These are phyloP conservation scores for Erodium trifolium DNA, from an alignment of 441 rosid genomes.

Conservation along the genomic window DNA sequence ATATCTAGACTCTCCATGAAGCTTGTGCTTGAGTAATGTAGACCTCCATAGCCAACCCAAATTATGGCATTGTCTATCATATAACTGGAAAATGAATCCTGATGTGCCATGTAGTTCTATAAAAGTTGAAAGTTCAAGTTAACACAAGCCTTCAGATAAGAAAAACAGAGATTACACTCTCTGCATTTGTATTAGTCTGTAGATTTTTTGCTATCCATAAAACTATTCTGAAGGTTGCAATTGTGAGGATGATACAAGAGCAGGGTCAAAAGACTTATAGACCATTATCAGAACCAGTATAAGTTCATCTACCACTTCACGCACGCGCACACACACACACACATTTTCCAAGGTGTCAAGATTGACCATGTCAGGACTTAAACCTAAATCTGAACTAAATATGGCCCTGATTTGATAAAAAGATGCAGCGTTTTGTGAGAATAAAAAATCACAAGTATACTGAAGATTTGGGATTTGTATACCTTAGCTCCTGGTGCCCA, in stretches of 20 bases:
- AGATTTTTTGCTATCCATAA: neutral
- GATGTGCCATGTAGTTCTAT: neutral
- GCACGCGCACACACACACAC: neutral
- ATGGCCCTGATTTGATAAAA: neutral
- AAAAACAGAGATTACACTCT: neutral
- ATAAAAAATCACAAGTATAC: neutral
- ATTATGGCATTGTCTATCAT: neutral
- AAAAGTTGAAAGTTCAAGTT: neutral
- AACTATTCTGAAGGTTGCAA: neutral
- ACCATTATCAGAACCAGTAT: neutral
- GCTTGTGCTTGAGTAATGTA: neutral
- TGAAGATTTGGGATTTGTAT: slow-evolving; percentile 19
- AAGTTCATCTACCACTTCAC: neutral
- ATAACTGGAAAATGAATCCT: neutral
- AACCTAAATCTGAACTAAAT: slow-evolving; percentile 12
- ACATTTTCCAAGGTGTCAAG: neutral
- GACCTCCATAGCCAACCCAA: slow-evolving; percentile 5
- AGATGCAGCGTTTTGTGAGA: neutral
- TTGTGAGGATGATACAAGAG: neutral
- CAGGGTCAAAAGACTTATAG: neutral
- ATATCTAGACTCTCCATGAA: slow-evolving; percentile 1
- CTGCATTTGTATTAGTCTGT: neutral
- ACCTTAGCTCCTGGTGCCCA: slow-evolving; percentile 99
- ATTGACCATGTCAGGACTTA: slow-evolving; percentile 10
- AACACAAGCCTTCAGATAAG: neutral